Evolutionary conservation across 495 filamentous ascomycete genomes (phyloP).

Genomic region (Melanomma pulvis-pyrius): DNA sequence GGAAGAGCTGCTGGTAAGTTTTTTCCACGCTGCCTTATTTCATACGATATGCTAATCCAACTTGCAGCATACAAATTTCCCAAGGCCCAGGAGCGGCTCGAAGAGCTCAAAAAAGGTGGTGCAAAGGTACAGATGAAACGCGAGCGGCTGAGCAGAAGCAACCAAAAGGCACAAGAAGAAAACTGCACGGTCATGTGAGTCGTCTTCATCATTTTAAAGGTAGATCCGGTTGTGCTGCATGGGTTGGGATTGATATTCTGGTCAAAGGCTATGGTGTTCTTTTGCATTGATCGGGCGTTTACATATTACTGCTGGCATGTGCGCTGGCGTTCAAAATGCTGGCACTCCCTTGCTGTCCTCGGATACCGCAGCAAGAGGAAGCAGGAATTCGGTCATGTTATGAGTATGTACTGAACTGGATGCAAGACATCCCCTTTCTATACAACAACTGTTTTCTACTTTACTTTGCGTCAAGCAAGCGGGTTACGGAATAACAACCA

Average conservation of each 20-base stretch:
- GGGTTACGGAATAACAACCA: too few species aligned
- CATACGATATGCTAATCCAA: neutral
- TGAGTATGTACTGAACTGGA: too few species aligned
- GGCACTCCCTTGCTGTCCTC: neutral
- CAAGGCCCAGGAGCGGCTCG: slow-evolving; percentile 86
- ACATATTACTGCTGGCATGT: neutral
- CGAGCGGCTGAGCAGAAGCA: slow-evolving; percentile 79
- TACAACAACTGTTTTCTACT: too few species aligned
- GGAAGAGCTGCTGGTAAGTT: slow-evolving; percentile 93
- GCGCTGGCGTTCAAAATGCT: neutral
- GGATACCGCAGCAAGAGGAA: too few species aligned
- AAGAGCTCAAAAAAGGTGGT: slow-evolving; percentile 84
- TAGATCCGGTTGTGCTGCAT: neutral
- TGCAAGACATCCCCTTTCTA: too few species aligned
- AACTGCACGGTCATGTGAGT: slow-evolving; percentile 74
- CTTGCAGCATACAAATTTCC: slow-evolving; percentile 85
- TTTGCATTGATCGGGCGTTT: neutral
- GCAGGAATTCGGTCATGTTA: too few species aligned
- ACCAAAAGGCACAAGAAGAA: slow-evolving; percentile 84
- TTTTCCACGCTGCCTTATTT: neutral
- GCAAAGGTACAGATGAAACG: slow-evolving; percentile 66
- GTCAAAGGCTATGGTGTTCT: neutral
- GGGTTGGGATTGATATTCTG: neutral
- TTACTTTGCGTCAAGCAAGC: too few species aligned
- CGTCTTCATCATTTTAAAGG: neutral